These are phyloP conservation scores for Linum trigynum DNA, from an alignment of 345 rosid species.

Conservation along the genomic window DNA sequence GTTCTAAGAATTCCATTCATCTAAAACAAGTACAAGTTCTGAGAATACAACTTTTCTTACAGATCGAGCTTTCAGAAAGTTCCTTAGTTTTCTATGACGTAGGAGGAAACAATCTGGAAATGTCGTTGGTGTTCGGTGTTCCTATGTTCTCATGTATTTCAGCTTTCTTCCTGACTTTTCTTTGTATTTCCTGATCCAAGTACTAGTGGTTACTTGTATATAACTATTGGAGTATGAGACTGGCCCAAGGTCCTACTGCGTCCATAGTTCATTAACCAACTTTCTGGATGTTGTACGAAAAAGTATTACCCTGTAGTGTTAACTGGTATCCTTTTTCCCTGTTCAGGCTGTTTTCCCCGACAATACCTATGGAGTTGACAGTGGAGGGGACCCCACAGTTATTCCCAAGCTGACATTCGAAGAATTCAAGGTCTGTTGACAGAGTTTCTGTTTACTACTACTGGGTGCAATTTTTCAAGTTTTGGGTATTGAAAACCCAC, in stretches of 20 bases:
- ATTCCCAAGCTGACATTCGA: conserved; percentile 82
- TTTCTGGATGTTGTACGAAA: not conserved
- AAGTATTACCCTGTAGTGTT: not conserved
- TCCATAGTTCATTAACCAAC: not conserved
- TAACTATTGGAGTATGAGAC: too few relatives aligned
- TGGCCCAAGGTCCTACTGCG: too few relatives aligned
- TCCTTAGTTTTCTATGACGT: too few relatives aligned
- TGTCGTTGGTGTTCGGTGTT: not conserved
- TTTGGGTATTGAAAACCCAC: not conserved
- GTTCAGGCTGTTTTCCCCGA: conserved; percentile 79
- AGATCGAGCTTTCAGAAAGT: too few relatives aligned
- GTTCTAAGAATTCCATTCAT: too few relatives aligned
- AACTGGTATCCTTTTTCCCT: not conserved
- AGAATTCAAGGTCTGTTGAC: conserved; percentile 60
- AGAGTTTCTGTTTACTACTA: too few relatives aligned
- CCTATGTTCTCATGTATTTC: not conserved
- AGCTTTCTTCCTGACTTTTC: not conserved
- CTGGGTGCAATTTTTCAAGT: too few relatives aligned
- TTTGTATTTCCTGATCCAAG: not conserved
- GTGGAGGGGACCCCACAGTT: conserved; percentile 92
- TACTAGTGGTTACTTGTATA: not conserved
- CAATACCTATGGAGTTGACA: conserved; percentile 94
- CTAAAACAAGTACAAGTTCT: too few relatives aligned
- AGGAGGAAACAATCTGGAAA: too few relatives aligned
- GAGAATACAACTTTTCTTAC: too few relatives aligned